Base-by-base conservation (phyloP, 1,284 basidiomycete species). In the Chalciporus sp. region DNA sequence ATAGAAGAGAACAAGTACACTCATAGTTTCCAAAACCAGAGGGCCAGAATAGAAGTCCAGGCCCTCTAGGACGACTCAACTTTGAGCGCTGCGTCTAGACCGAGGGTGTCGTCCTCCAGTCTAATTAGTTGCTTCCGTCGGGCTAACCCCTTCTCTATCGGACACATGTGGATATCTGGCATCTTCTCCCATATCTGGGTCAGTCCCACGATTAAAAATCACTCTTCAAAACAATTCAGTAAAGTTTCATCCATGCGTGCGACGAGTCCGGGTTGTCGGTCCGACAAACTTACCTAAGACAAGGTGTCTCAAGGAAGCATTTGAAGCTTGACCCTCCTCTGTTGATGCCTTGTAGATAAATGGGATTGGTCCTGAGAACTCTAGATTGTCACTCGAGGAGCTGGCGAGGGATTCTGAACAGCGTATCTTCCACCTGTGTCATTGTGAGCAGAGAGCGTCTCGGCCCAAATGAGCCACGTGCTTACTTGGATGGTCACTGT, bases 51-150 rank as follows among this genome's bases (percentile, higher is more conserved):
- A n/a, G n/a, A n/a, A n/a, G n/a, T n/a, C n/a, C 33, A 58, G 23
- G 47, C 57, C 67, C 48, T 69, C 65, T 20, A 56, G 52, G 26
- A 69, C 20, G 7, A 55, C 53, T 58, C 67, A 17, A 64, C 51
- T 46, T 60, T 69, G 27, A 69, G 39, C 6, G 41, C 28, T 16
- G 53, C 37, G 16, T 66, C 65, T 26, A 53, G 8, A 17, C 58
- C 61, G 27, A 64, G 53, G 31, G 53, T 5, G 17, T 23, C 47
- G 3, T 67, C 66, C 42, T 33, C 3, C 4, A 12, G 29, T 39
- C 55, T 52, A 20, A 69, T 44, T 7, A 61, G 56, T 40, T 61
- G 57, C 14, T 49, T 37, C 8, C 68, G 59, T 43, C 37, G 35
- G 1, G 61, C 65, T 6, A 64, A 35, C 42, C 66, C 57, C 10